Evolutionary conservation across 2,329 filamentous ascomycete species (phyloP), one percentile per base, ranked within the genome.

Genomic region (Aspergillus fructus): DNA sequence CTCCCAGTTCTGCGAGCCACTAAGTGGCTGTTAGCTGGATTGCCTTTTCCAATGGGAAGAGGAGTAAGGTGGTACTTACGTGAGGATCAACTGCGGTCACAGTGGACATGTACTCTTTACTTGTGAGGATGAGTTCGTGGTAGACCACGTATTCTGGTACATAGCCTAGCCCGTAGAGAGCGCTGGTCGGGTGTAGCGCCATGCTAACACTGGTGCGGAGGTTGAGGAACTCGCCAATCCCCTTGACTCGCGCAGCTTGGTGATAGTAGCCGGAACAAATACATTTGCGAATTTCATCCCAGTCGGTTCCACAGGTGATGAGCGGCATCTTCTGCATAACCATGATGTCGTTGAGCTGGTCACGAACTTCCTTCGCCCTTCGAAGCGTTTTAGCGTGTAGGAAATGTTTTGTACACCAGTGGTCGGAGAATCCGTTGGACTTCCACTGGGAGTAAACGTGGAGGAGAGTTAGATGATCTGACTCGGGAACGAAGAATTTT

Each of bases 251-350:
- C 30, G 94, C 94, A 5, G 94, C 94, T 78, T 99, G 94, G 70
- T 97, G 93, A 77, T 97, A 99, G 79, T 96, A 99, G 12, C 94
- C 94, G 0, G 90, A 92, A 79, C 96, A 99, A 70, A 99, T 96
- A 73, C 93, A 97, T 74, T 94, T 93, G 61, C 94, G 88, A 56
- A 97, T 91, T 9, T 96, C 80, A 72, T 99, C 96, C 90, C 94
- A 97, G 77, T 99, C 96, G 43, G 93, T 97, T 33, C 94, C 94
- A 69, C 93, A 97, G 74, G 89, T 93, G 43, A 86, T 79, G 66
- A 97, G 83, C 52, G 84, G 75, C 92, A 99, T 94, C 73, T 94
- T 93, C 73, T 96, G 92, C 79, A 91, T 89, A 64, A 87, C 88
- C 87, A 97, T 94, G 70, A 99, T 97, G 71, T 97, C 94, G 59